Evolutionary conservation across 148 eudicot species (phyloP), one percentile per base, ranked within the genome.

Genomic region (Arbutus unedo): DNA sequence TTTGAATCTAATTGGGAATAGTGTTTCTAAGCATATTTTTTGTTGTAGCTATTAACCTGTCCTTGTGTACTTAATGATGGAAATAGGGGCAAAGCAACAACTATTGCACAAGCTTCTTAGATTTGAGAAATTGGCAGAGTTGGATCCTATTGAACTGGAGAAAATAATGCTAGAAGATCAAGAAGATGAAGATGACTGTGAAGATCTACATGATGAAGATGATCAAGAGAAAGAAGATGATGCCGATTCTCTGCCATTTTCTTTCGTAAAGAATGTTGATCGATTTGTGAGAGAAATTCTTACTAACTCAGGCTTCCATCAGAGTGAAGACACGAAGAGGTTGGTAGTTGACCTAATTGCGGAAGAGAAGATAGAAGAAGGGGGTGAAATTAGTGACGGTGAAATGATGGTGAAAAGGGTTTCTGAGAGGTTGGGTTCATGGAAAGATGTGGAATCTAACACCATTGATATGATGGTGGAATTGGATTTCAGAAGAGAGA

Each of bases 401-500:
- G 89, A 85, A 64, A 81, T 48, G 13, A 82, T 87, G 38, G 25
- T 83, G 45, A 86, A 86, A 23, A 88, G 90, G 78, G 87, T 93
- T 3, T 85, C 90, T 79, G 83, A 86, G 80, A 90, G 91, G 84
- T 77, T 95, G 54, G 93, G 90, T 82, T 90, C 87, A 56, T 95
- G 93, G 97, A 90, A 88, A 19, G 92, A 89, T 72, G 97, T 94
- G 19, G 90, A 91, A 78, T 84, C 88, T 1, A 86, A 94, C 87
- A 93, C 99, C 6, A 94, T 96, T 9, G 98, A 94, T 74, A 93
- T 93, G 98, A 94, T 94, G 95, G 94, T 94, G n/a, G 95, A 86
- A 44, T 86, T 88, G 81, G 99, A 96, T 84, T 84, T 96, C 10
- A 87, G 77, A 73, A 83, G 84, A 53, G 93, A 90, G 31, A 14